A percentile compares a stretch with the other conserved stretches of the same genome.
phyloP scores from a whole-genome alignment of 768 basidiomycete species.

The Bullera alba region DNA sequence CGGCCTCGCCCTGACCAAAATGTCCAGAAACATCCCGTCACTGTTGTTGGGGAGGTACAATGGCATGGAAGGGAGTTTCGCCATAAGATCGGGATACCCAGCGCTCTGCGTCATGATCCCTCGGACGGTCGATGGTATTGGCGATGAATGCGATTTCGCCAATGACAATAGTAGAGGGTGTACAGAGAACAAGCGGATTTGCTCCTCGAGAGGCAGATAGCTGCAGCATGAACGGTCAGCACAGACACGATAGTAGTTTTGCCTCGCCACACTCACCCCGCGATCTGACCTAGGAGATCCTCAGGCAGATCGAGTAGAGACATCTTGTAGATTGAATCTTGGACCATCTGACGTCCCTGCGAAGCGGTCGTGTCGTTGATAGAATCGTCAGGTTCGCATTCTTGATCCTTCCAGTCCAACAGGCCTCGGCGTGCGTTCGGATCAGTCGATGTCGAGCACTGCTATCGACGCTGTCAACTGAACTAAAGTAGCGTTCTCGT shows the following conservation, averaged over 20 bases:
- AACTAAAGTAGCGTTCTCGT: no score
- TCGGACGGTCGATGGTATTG: constrained; percentile 24
- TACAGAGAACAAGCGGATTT: constrained; percentile 30
- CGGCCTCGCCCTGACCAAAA: constrained; percentile 34
- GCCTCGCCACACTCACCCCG: constrained; percentile 24
- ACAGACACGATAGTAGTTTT: not conserved
- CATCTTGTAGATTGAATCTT: not conserved
- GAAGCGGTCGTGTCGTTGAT: not conserved
- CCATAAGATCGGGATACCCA: constrained; percentile 29
- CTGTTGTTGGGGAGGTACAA: constrained; percentile 26
- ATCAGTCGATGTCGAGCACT: not conserved
- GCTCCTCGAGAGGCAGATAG: constrained; percentile 22
- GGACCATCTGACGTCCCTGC: not conserved
- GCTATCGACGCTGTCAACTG: no score
- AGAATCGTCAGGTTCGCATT: not conserved
- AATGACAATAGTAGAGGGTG: constrained; percentile 26
- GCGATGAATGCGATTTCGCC: constrained; percentile 26
- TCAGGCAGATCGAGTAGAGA: constrained; percentile 30
- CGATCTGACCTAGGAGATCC: constrained; percentile 37
- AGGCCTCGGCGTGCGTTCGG: constrained; percentile 3
- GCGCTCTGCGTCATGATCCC: constrained; percentile 9
- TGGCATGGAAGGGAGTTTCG: constrained; percentile 19
- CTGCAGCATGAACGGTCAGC: constrained; percentile 7
- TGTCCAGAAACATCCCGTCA: constrained; percentile 19
- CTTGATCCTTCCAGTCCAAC: not conserved